A percentile compares a stretch with the other conserved stretches of the same genome.
phyloP scores from a whole-genome alignment of 2,329 filamentous ascomycete species.

The Chaetomium sp. region DNA sequence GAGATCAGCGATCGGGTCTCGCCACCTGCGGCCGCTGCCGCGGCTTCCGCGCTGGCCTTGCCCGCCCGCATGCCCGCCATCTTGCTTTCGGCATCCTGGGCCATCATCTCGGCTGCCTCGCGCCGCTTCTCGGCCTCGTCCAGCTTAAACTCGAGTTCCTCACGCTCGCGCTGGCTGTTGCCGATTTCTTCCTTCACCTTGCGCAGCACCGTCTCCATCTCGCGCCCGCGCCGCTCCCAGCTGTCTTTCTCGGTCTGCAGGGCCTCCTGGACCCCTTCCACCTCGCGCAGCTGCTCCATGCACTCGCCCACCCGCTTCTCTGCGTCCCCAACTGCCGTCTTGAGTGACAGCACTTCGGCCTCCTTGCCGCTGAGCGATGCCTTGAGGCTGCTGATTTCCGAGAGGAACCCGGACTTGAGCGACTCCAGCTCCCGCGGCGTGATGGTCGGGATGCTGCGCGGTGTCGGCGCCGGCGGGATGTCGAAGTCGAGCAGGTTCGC shows the following conservation, averaged over 20 bases:
- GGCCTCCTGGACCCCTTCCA: constrained; percentile 62
- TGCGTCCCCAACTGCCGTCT: constrained; percentile 80
- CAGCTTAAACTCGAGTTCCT: constrained; percentile 67
- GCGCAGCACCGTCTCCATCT: constrained; percentile 76
- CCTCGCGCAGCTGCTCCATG: constrained; percentile 75
- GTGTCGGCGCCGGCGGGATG: constrained; percentile 87
- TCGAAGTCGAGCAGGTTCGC: constrained; percentile 81
- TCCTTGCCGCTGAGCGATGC: constrained; percentile 89
- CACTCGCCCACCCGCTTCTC: constrained; percentile 87
- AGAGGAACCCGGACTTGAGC: constrained; percentile 82
- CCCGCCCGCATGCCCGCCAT: constrained; percentile 67
- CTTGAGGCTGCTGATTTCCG: constrained; percentile 89
- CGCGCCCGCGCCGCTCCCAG: constrained; percentile 78
- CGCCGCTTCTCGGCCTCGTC: constrained; percentile 70
- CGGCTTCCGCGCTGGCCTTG: constrained; percentile 40
- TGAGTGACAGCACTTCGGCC: constrained; percentile 81
- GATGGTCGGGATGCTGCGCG: constrained; percentile 82
- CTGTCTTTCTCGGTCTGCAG: constrained; percentile 67
- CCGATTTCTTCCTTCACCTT: constrained; percentile 78
- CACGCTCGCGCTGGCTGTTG: constrained; percentile 69
- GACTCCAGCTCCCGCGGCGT: constrained; percentile 89
- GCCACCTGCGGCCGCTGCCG: constrained; percentile 25
- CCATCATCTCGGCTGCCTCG: constrained; percentile 68
- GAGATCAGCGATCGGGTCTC: constrained; percentile 20
- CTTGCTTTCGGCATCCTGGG: constrained; percentile 68